These are phyloP conservation scores for Uncinocarpus reesii DNA, from an alignment of 2,329 filamentous ascomycete genomes.

Conservation along the genomic window DNA sequence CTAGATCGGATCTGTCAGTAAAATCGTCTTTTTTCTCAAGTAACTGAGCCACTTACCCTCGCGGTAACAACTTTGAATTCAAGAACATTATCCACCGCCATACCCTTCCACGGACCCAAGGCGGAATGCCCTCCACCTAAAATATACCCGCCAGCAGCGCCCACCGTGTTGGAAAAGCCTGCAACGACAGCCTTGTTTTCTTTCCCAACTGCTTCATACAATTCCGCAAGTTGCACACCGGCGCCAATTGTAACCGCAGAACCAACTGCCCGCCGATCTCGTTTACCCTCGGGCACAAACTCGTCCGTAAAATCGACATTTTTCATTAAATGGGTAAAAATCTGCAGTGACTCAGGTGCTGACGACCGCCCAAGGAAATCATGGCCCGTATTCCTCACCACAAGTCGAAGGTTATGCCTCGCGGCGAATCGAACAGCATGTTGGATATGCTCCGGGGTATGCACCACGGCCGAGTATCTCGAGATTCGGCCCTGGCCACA, in stretches of 20 bases:
- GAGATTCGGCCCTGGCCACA: slow-evolving; percentile 29
- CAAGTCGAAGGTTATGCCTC: slow-evolving; percentile 30
- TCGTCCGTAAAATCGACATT: slow-evolving; percentile 26
- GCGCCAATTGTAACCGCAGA: slow-evolving; percentile 47
- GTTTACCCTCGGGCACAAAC: slow-evolving; percentile 33
- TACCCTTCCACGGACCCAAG: slow-evolving; percentile 41
- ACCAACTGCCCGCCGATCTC: slow-evolving; percentile 31
- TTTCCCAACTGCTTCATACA: slow-evolving; percentile 43
- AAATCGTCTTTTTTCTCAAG: slow-evolving; percentile 14
- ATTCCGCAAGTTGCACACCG: slow-evolving; percentile 45
- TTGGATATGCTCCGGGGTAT: slow-evolving; percentile 28
- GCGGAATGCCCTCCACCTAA: slow-evolving; percentile 48
- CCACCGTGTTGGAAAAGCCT: slow-evolving; percentile 45
- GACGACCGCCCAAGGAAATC: slow-evolving; percentile 48
- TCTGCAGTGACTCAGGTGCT: slow-evolving; percentile 43
- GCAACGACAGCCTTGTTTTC: slow-evolving; percentile 43
- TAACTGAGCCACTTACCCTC: slow-evolving; percentile 24
- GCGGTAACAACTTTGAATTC: slow-evolving; percentile 43
- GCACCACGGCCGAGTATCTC: slow-evolving; percentile 29
- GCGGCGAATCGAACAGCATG: slow-evolving; percentile 24
- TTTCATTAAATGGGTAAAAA: slow-evolving; percentile 30
- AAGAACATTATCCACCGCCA: slow-evolving; percentile 44
- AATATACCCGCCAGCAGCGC: slow-evolving; percentile 40
- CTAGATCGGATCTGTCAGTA: slow-evolving; percentile 18
- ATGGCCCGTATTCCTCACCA: slow-evolving; percentile 49